Base-by-base conservation (phyloP, 306 rosid species). In the Echinosophora koreensis region DNA sequence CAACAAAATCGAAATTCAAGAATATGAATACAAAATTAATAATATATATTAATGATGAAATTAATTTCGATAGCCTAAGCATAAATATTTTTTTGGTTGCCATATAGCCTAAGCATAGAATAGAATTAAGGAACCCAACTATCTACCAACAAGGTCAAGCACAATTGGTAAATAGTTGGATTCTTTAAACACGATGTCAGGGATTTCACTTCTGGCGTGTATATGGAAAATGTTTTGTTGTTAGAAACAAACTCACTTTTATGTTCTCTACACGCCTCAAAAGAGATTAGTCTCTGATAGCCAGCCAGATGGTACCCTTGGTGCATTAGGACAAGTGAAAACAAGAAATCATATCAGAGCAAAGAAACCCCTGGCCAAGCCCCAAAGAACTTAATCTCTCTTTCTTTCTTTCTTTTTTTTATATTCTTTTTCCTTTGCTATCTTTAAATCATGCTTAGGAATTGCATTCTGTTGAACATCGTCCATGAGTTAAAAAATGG, bases 401-500 rank as follows among this genome's bases (percentile, higher is more conserved):
- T 22, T 22, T 22, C 0, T 22, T 22, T n/a, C n/a, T n/a, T 61
- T 6, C 0, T 34, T 14, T 35, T 55, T 42, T 62, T 22, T 2
- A 8, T 70, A 38, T 69, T 81, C 58, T 67, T 52, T 61, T 61
- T n/a, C 34, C 32, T 44, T 58, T 71, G 56, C 28, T 56, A 30
- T 69, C 79, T 69, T 46, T 64, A 47, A 66, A 56, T 68, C 35
- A 68, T 56, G 76, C 35, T 15, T 49, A 12, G 47, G 84, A 85
- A 85, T 85, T 78, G 72, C 77, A 77, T 85, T 85, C 86, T 64
- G 38, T 74, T 81, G 62, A 78, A 74, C 79, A n/a, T 38, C 15
- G 82, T 81, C 88, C 88, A 5, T 70, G 72, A 82, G 73, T 85
- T 85, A 61, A 54, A 51, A 76, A 81, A 77, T 65, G 51, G 72